Base-by-base conservation (phyloP, 805 yeast species). In the Starmera quercuum region DNA sequence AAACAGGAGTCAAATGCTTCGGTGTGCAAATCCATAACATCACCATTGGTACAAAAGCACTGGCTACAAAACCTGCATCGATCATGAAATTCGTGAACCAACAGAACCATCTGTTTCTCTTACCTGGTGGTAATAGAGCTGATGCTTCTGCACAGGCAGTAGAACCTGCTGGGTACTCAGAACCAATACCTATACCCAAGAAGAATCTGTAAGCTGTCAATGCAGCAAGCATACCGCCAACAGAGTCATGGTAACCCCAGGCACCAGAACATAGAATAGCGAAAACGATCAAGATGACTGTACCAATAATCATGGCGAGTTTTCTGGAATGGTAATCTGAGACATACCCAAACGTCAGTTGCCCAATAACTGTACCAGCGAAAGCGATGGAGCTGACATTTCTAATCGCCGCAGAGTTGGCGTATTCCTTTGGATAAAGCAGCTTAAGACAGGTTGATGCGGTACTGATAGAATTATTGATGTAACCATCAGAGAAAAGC, bases 101-200 rank as follows among this genome's bases (percentile, higher is more conserved):
- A 35, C 78, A 72, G 52, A 88, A 87, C 68, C 82, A 87, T 56
- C 96, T 71, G 63, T 88, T 86, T 65, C 97, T 80, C 39, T 71
- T 69, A 37, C 95, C 95, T n/a, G 75, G 68, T 13, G 88, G 83
- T 46, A 87, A 63, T 41, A 74, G 61, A 36, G 83, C 78, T 30
- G 94, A 77, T 26, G 94, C 92, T 59, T 88, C 97, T 20, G 96
- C 87, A 46, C 94, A 85, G 24, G 95, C 94, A 14, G 88, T 90
- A 7, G 95, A 81, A 29, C 95, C 88, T 11, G 94, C 81, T 30
- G 96, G 95, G 54, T 88, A 88, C 61, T 88, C 97, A 32, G 94
- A 88, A 48, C 97, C 97, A 47, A 90, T 83, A 49, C 88, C 94
- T 43, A 85, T 66, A 61, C 97, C 97, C 33, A 88, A 63, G 59